Base-by-base conservation (phyloP, 306 rosid genomes). In the Crotalaria pallida region DNA sequence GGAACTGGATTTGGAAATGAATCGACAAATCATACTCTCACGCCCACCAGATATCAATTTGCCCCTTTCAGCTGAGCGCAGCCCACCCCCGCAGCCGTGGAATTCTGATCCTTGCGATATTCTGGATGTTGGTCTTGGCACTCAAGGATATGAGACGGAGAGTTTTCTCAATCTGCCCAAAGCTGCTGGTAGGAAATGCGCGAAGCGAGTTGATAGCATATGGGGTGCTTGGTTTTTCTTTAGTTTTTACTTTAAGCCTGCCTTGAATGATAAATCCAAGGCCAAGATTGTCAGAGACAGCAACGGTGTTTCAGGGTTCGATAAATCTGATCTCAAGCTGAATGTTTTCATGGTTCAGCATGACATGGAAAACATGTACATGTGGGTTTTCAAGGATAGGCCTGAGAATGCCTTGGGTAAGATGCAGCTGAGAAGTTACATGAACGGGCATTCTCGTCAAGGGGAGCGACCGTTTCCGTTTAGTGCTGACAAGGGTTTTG, bases 181-280 rank as follows among this genome's bases (percentile, higher is more conserved):
- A 85, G 84, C 71, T 69, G 96, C 71, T 72, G 96, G 86, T 26
- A 78, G 96, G 75, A 92, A 89, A 74, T 92, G 91, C 3, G 80
- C 88, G 7, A 93, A 90, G 77, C 86, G 98, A 10, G 18, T 85
- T 12, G 98, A 90, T 77, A 86, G 96, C 80, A 88, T 93, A 60
- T 93, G 97, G 98, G 98, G 97, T 19, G 98, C 98, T 52, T 93
- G 98, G 98, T 87, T 93, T 76, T 93, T 93, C 94, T 93, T 85
- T 64, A 90, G 87, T 51, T 93, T 86, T 76, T 93, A 93, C 85
- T 93, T 93, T 69, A 90, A 88, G 87, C 93, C 98, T 1, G 70
- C 88, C 2, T 40, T 90, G 81, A 85, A 71, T 26, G 96, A 90
- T 50, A 90, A 88, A 67, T 88, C 93, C 0, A 93, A 90, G 83